phyloP scores from a whole-genome alignment of 2,329 filamentous ascomycete species.

The Whalleya microplaca region DNA sequence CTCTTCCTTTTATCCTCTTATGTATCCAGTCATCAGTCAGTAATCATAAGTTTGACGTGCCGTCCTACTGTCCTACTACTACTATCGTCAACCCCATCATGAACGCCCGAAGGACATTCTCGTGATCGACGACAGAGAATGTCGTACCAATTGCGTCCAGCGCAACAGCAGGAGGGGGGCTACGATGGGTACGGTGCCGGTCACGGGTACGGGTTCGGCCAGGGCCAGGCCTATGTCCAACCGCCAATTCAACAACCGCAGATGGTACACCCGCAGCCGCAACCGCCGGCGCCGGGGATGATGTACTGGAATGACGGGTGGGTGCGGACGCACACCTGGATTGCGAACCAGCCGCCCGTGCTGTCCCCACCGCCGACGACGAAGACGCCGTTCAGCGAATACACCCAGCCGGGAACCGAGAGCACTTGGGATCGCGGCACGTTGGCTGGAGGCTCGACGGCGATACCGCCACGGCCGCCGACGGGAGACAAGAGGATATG shows the following conservation, averaged over 20 bases:
- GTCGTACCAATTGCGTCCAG: slow-evolving; percentile 27
- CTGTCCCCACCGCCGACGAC: slow-evolving; percentile 18
- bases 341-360: slow-evolving; percentile 19
- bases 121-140: slow-evolving; percentile 10
- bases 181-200: slow-evolving; percentile 7
- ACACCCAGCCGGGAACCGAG: slow-evolving; percentile 1
- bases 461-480: slow-evolving; percentile 10
- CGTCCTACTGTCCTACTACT: not conserved
- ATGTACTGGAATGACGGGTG: slow-evolving; percentile 10
- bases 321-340: slow-evolving; percentile 25
- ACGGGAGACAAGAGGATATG: slow-evolving; percentile 27
- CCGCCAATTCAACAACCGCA: slow-evolving; percentile 8
- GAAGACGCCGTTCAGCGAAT: slow-evolving; percentile 26
- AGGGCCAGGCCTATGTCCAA: slow-evolving; percentile 4
- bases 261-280: slow-evolving; percentile 11
- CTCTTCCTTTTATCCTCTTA: slow-evolving; percentile 4
- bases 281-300: slow-evolving; percentile 1
- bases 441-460: slow-evolving; percentile 2
- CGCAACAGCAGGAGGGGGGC: slow-evolving; percentile 10
- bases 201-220: not conserved
- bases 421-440: slow-evolving; percentile 16
- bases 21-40: slow-evolving; percentile 10
- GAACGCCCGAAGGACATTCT: slow-evolving; percentile 9
- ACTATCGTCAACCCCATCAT: slow-evolving; percentile 8
- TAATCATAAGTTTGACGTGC: not conserved